Base-by-base conservation (phyloP, 345 rosid genomes). In the Pistacia integerrima region DNA sequence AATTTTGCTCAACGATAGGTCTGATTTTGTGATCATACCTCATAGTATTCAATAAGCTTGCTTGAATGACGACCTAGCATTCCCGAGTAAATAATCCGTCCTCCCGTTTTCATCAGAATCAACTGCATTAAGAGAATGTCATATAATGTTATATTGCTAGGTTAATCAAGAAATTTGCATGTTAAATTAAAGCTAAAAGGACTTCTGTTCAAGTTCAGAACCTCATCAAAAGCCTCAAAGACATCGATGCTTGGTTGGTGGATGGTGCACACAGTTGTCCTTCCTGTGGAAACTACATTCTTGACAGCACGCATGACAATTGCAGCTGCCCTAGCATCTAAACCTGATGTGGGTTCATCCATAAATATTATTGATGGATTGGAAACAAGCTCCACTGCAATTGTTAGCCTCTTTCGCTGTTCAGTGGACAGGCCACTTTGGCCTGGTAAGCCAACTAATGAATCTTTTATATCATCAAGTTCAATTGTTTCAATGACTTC, bases 261-360 rank as follows among this genome's bases (percentile, higher is more conserved):
- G 20, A 71, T 71, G 55, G 74, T 71, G 74, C 74, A 71, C 1
- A 71, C 74, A 0, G 74, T 71, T 8, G 65, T 71, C 33, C 65
- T 71, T 41, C 74, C 74, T 0, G 74, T 71, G 65, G 55, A 41
- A 71, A 71, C 74, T 1, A 71, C 74, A 58, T 71, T 57, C 64
- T 71, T 71, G 3, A 71, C 74, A 6, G 74, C 65, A 44, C 74
- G 74, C 74, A 71, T 57, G 54, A 71, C 74, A 41, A 71, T 58
- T 20, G 74, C 74, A 22, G 74, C 74, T 20, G 74, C 74, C 55
- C 74, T 58, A 5, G 74, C 65, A 58, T 71, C 74, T 58, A 71
- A 58, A 71, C 74, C 74, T 58, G 74, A 71, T 22, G 74, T 71
- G 74, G 74, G 74, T 22, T 71, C 74, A 36, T 71, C 65, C 74